A percentile compares a stretch with the other conserved stretches of the same genome.
These are phyloP conservation scores for Zasmidium angulare DNA, from an alignment of 2,329 filamentous ascomycete species.

Conservation along the genomic window DNA sequence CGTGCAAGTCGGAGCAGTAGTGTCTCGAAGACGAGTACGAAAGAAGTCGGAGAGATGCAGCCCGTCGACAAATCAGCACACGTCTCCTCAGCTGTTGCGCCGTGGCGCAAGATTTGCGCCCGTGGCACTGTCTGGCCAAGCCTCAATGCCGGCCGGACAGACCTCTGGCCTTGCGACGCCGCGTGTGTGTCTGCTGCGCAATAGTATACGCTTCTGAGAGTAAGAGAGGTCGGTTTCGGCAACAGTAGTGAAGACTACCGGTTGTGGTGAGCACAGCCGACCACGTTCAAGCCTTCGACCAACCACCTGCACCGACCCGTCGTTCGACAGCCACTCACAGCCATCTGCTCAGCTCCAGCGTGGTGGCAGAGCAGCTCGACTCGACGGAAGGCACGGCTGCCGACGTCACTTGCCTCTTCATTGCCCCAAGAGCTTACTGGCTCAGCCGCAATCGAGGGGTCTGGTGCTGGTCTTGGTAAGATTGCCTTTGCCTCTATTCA, in stretches of 20 bases:
- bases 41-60: too few relatives aligned
- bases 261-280: background rate
- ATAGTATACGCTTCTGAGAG: background rate
- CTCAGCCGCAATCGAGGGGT: background rate
- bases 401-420: background rate
- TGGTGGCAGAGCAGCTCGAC: slow-evolving; percentile 1
- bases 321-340: background rate
- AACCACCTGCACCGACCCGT: background rate
- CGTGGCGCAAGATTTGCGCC: background rate
- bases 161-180: background rate
- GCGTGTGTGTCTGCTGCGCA: background rate
- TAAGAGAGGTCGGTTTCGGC: background rate
- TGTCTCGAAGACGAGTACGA: background rate
- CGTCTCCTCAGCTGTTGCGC: background rate
- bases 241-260: background rate
- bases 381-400: background rate
- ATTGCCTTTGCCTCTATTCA: background rate
- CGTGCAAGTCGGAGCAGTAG: background rate
- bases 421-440: background rate
- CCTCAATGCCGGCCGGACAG: background rate
- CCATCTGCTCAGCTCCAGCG: background rate
- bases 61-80: background rate
- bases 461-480: too few relatives aligned
- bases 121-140: background rate
- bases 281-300: too few relatives aligned